Base-by-base conservation (phyloP, 805 yeast species). In the Candida broadrunensis region DNA sequence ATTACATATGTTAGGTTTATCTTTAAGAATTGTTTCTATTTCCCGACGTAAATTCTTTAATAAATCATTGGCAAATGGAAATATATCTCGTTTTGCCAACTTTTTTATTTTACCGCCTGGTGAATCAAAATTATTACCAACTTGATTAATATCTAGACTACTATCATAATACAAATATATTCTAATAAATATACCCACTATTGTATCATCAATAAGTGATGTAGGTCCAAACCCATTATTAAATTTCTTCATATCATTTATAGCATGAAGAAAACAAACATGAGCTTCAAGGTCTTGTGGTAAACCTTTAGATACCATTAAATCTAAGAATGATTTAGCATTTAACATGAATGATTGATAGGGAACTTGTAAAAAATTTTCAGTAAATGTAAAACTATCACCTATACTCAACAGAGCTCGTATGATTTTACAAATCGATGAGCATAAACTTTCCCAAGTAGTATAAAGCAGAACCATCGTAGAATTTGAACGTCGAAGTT, bases 181-280 rank as follows among this genome's bases (percentile, higher is more conserved):
- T 39, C 66, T 68, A 52, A 87, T 60, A 51, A 72, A 88, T 0
- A 84, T 55, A 6, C 83, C 74, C 26, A 81, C 80, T 45, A 78
- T 78, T 0, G 87, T 76, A 46, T 87, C 93, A 58, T 87, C 96
- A 40, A 85, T 76, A 27, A 75, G 59, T 0, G 88, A 79, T 0
- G 93, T 85, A 2, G 93, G 80, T 0, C 89, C 91, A 57, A 82
- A 83, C 0, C 95, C 95, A 55, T 83, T 85, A 45, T 88, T 87
- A 62, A 84, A 72, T 44, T 83, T 75, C 46, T 87, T 72, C 51
- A 85, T 70, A 37, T 83, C 90, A 13, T 73, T 67, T 8, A 78
- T 55, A 17, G 81, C 81, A 41, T 60, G 62, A 12, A 85, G 52
- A 26, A 75, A 63, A 36, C 74, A 69, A 2, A 80, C 50, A 15